Conservation (phyloP, 768 basidiomycete genomes). For the Tricholoma matsutake region DNA sequence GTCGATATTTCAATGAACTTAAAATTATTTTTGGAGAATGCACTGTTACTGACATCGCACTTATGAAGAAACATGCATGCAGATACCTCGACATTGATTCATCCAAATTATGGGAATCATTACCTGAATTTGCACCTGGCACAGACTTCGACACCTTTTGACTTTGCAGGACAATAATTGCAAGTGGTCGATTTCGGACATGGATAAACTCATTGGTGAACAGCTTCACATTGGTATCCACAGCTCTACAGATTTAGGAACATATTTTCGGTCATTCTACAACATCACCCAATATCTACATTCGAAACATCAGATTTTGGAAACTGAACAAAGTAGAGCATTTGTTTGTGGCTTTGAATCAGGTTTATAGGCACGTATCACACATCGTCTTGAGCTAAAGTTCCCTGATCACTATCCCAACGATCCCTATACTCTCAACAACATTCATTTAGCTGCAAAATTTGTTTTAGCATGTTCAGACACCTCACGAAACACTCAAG, state of each 20-base stretch:
- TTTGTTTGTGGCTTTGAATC: neutral
- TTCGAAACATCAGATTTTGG: neutral
- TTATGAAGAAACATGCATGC: neutral
- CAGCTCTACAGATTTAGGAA: neutral
- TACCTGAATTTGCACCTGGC: neutral
- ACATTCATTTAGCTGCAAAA: neutral
- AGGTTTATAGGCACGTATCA: neutral
- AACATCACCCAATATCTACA: neutral
- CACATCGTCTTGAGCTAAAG: neutral
- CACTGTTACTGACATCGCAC: no score
- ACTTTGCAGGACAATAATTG: neutral
- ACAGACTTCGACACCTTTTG: neutral
- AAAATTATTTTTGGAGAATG: no score
- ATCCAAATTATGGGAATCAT: neutral
- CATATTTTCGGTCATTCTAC: neutral
- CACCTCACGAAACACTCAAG: neutral
- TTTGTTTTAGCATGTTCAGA: neutral
- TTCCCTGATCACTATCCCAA: neutral
- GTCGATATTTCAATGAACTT: no score
- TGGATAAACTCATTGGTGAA: neutral
- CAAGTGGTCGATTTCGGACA: neutral
- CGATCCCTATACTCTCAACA: neutral
- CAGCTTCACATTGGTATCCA: neutral
- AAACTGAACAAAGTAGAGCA: neutral
- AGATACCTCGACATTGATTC: neutral